Evolutionary conservation across 2,329 filamentous ascomycete genomes (phyloP).

Genomic region (Colletotrichum orchidophilum): DNA sequence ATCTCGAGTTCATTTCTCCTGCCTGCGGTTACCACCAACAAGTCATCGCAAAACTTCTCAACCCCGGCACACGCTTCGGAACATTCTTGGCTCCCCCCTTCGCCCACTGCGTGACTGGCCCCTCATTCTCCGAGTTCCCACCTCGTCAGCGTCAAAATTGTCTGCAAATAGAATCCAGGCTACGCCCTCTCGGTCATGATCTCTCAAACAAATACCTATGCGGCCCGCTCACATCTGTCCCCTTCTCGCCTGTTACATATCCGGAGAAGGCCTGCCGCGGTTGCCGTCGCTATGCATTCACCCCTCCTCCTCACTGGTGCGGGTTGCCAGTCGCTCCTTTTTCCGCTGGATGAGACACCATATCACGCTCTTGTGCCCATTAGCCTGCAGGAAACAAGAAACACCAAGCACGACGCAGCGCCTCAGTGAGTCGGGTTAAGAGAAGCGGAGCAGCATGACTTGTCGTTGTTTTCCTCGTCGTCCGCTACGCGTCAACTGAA

Average conservation of each 20-base stretch:
- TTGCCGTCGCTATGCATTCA: background rate
- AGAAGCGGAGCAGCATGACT: background rate
- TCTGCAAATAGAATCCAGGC: constrained; percentile 31
- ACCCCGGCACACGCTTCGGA: background rate
- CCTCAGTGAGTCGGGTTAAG: background rate
- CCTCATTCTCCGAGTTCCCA: background rate
- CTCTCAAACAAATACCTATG: constrained; percentile 20
- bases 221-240: constrained; percentile 2
- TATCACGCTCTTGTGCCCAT: background rate
- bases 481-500: background rate
- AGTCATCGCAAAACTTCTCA: background rate
- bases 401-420: constrained; percentile 9
- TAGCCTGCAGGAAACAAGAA: constrained; percentile 15
- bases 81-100: background rate
- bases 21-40: background rate
- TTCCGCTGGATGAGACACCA: background rate
- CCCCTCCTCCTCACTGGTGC: background rate
- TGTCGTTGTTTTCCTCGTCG: background rate
- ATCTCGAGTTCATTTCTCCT: constrained; percentile 9
- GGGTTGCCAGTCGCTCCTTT: constrained; percentile 9
- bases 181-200: constrained; percentile 7
- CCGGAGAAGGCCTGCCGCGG: constrained; percentile 21
- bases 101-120: background rate
- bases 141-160: background rate
- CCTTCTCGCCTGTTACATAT: constrained; percentile 2